phyloP scores from a whole-genome alignment of 1,139 yeast genomes.

The Kurtzmaniella quercitrusa region DNA sequence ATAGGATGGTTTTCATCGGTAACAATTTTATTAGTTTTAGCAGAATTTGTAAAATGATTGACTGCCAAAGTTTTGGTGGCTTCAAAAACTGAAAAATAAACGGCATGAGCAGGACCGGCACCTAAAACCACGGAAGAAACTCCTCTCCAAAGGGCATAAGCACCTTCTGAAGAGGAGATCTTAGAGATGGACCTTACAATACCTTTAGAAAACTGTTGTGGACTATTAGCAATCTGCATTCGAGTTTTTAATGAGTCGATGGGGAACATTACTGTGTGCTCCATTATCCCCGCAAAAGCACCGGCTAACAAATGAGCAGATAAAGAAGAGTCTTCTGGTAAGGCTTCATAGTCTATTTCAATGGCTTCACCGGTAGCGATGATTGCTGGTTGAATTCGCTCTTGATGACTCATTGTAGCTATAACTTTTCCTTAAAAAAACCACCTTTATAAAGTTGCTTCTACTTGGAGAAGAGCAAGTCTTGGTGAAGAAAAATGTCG shows the following conservation, averaged over 20 bases:
- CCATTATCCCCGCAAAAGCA: constrained; percentile 98
- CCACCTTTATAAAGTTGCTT: no score
- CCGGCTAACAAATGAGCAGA: constrained; percentile 85
- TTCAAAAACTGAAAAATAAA: constrained; percentile 95
- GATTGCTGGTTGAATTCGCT: constrained; percentile 1
- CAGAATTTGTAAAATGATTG: constrained; percentile 31
- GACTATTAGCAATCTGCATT: constrained; percentile 66
- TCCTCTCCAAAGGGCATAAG: constrained; percentile 89
- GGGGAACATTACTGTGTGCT: constrained; percentile 96
- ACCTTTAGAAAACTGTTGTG: constrained; percentile 32
- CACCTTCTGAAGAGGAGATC: constrained; percentile 88
- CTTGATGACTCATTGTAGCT: not conserved
- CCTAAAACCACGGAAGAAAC: constrained; percentile 90
- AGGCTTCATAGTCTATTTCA: constrained; percentile 82
- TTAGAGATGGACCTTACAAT: constrained; percentile 61
- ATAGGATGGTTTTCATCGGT: constrained; percentile 72
- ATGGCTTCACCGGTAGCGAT: constrained; percentile 28
- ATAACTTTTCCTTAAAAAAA: no score
- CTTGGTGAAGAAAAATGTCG: not conserved
- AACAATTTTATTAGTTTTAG: constrained; percentile 34
- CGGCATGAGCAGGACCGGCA: constrained; percentile 99
- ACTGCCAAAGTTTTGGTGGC: constrained; percentile 62
- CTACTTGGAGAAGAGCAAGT: not conserved
- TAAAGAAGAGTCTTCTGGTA: constrained; percentile 84
- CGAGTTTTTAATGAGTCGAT: constrained; percentile 93